A percentile compares a stretch with the other conserved stretches of the same genome.
Evolutionary conservation across 768 basidiomycete species (phyloP).

Genomic region (Cyclocybe cylindracea): DNA sequence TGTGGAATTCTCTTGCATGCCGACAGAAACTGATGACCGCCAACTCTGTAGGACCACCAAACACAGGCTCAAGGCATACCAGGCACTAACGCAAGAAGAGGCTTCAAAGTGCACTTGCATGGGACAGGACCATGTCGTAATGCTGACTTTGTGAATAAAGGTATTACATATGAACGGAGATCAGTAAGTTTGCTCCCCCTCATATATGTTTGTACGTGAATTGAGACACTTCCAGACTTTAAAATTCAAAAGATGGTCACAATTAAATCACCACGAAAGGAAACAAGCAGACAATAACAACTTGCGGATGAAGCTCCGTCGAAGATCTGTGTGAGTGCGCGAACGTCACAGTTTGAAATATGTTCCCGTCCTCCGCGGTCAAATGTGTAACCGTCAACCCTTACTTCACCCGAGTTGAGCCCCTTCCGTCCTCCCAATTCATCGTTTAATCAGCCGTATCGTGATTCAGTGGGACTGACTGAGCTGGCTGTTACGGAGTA

Average conservation of each 20-base stretch:
- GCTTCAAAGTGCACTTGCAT: neutral
- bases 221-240: no score
- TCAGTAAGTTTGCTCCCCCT: no score
- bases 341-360: no score
- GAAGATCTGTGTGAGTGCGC: no score
- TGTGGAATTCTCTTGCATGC: neutral
- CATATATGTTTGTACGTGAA: no score
- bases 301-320: no score
- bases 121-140: neutral
- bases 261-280: no score
- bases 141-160: slow-evolving; percentile 16
- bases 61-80: neutral
- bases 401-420: slow-evolving; percentile 8
- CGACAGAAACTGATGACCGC: no score
- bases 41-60: slow-evolving; percentile 1
- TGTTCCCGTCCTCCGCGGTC: no score
- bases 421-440: slow-evolving; percentile 20
- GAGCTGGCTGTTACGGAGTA: slow-evolving; percentile 13
- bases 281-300: no score
- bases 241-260: neutral
- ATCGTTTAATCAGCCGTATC: slow-evolving; percentile 3
- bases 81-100: slow-evolving; percentile 5
- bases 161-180: slow-evolving; percentile 11
- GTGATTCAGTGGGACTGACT: slow-evolving; percentile 3
- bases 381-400: no score